A percentile compares a stretch with the other conserved stretches of the same genome.
phyloP scores from a whole-genome alignment of 1,139 yeast genomes.

The Protomyces arabidopsidicola region DNA sequence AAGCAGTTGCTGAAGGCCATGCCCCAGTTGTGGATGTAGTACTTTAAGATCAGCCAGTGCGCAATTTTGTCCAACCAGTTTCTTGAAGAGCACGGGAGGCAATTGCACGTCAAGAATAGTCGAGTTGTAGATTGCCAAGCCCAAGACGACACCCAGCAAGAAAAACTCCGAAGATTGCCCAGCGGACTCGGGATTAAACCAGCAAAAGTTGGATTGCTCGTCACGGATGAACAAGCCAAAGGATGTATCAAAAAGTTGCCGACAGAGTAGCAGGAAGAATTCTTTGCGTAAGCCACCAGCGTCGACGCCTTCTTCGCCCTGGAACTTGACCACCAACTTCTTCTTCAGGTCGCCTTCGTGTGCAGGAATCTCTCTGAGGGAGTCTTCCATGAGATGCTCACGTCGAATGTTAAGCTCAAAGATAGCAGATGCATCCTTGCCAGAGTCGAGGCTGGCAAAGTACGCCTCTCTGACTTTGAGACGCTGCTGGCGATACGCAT shows the following conservation, averaged over 20 bases:
- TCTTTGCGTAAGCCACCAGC: slow-evolving; percentile 92
- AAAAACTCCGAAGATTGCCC: slow-evolving; percentile 51
- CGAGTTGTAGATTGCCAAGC: slow-evolving; percentile 85
- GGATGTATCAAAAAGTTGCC: slow-evolving; percentile 61
- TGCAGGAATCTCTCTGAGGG: slow-evolving; percentile 53
- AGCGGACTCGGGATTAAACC: slow-evolving; percentile 53
- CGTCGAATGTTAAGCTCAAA: slow-evolving; percentile 67
- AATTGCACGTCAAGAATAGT: slow-evolving; percentile 74
- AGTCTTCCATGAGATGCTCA: slow-evolving; percentile 63
- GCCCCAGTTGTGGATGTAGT: slow-evolving; percentile 63
- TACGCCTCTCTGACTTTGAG: slow-evolving; percentile 87
- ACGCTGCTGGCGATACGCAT: slow-evolving; percentile 78
- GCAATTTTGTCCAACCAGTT: slow-evolving; percentile 56
- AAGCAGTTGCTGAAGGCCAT: slow-evolving; percentile 53
- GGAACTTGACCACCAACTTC: slow-evolving; percentile 68
- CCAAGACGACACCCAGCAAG: slow-evolving; percentile 77
- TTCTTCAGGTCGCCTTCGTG: slow-evolving; percentile 65
- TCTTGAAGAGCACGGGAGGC: slow-evolving; percentile 72
- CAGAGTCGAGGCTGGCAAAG: slow-evolving; percentile 62
- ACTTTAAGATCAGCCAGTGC: slow-evolving; percentile 60
- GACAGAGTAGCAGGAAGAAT: slow-evolving; percentile 76
- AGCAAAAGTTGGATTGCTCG: slow-evolving; percentile 65
- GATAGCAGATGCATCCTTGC: slow-evolving; percentile 60
- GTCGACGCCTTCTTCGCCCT: slow-evolving; percentile 86
- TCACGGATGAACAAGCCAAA: slow-evolving; percentile 50